Conservation (phyloP, 192 early-diverging fungal species). For the Ambispora gerdemannii region DNA sequence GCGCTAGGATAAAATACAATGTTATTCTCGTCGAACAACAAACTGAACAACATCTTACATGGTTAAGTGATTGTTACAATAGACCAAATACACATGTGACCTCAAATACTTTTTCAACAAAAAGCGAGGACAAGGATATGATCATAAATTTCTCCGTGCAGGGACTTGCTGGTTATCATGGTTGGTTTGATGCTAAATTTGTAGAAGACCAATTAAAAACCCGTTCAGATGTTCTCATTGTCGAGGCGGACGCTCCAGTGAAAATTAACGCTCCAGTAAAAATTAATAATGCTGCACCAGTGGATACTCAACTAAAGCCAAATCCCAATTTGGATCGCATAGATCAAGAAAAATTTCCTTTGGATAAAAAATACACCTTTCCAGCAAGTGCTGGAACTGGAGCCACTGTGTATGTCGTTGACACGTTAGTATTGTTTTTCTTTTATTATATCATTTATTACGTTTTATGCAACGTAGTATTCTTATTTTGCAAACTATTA, state of each 20-base stretch:
- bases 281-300: background rate
- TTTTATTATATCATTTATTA: background rate
- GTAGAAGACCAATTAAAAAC: no score
- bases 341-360: slow-evolving; percentile 9
- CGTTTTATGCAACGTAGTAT: background rate
- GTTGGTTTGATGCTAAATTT: no score
- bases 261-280: no score
- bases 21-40: no score
- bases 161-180: no score
- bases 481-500: background rate
- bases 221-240: background rate
- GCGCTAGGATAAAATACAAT: no score
- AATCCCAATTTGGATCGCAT: background rate
- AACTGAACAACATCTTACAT: no score
- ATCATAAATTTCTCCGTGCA: no score
- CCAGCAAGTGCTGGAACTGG: slow-evolving; percentile 43
- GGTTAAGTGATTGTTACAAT: no score
- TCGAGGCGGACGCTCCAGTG: background rate
- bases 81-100: no score
- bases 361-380: slow-evolving; percentile 64
- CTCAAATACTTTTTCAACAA: no score
- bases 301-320: background rate
- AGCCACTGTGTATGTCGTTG: slow-evolving; percentile 39
- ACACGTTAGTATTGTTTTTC: slow-evolving; percentile 47
- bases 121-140: no score